Evolutionary conservation across 2,329 filamentous ascomycete genomes (phyloP).

Genomic region (Ophiostoma montium): DNA sequence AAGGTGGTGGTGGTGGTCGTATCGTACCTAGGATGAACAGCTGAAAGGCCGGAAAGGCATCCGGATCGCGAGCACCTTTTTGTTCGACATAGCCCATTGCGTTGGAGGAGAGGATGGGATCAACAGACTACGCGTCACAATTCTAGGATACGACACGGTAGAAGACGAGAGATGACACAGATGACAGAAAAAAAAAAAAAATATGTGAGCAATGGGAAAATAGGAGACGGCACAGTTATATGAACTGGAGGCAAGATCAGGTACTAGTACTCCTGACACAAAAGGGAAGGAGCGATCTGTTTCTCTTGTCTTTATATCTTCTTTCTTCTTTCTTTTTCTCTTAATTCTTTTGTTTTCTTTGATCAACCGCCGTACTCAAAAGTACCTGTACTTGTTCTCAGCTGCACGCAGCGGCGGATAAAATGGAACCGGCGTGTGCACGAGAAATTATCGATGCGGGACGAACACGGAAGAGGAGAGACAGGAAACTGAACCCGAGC

Average conservation of each 20-base stretch:
- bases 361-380: too few species aligned
- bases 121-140: too few species aligned
- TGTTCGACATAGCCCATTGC: slow-evolving; percentile 39
- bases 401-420: too few species aligned
- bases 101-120: slow-evolving; percentile 11
- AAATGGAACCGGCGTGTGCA: too few species aligned
- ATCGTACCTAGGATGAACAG: slow-evolving; percentile 72
- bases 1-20: too few species aligned
- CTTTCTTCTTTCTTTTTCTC: too few species aligned
- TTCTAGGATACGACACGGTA: neutral
- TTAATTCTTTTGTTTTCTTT: too few species aligned
- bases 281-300: neutral
- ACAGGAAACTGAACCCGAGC: neutral
- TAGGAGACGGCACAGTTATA: neutral
- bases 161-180: neutral
- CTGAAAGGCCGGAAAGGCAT: slow-evolving; percentile 69
- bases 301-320: too few species aligned
- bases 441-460: too few species aligned
- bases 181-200: neutral
- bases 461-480: neutral
- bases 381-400: too few species aligned
- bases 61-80: slow-evolving; percentile 42
- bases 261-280: too few species aligned
- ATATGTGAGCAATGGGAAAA: neutral
- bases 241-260: neutral